Evolutionary conservation across 2,329 filamentous ascomycete species (phyloP).

Genomic region (Colletotrichum ledebouriae): DNA sequence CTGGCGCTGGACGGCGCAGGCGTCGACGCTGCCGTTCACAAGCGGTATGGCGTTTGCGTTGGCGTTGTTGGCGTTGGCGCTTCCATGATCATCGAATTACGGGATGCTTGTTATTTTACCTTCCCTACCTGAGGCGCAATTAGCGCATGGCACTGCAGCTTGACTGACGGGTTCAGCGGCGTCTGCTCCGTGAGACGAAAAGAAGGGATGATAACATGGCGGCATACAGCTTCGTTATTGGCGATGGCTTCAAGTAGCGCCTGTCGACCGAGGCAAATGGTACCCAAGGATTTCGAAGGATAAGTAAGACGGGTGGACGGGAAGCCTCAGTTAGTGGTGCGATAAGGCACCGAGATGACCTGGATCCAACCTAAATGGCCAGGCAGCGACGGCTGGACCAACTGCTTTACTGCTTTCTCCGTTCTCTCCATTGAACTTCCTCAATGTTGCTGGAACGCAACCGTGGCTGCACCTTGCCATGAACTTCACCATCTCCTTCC

Average conservation of each 20-base stretch:
- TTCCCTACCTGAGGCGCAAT: no score
- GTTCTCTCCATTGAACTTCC: slow-evolving; percentile 11
- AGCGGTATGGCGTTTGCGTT: neutral
- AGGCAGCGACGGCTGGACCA: no score
- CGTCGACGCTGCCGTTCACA: no score
- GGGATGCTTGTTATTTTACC: slow-evolving; percentile 1
- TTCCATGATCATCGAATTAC: slow-evolving; percentile 1
- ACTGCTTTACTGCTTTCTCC: no score
- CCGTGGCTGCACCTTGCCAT: slow-evolving; percentile 1
- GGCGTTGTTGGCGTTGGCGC: slow-evolving; percentile 26
- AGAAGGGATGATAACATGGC: neutral
- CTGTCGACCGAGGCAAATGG: no score
- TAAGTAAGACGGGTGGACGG: no score
- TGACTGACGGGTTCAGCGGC: slow-evolving; percentile 14
- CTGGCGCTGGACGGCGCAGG: neutral
- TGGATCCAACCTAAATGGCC: no score
- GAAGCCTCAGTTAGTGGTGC: neutral
- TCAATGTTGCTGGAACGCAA: slow-evolving; percentile 20
- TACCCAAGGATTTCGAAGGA: neutral
- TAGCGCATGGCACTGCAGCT: slow-evolving; percentile 12
- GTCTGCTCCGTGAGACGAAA: slow-evolving; percentile 4
- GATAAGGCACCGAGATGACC: neutral
- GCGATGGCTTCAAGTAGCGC: slow-evolving; percentile 22
- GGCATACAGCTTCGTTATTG: slow-evolving; percentile 12
- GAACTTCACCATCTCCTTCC: no score